phyloP scores from a whole-genome alignment of 768 basidiomycete species.

The Macrolepiota fuliginosa region DNA sequence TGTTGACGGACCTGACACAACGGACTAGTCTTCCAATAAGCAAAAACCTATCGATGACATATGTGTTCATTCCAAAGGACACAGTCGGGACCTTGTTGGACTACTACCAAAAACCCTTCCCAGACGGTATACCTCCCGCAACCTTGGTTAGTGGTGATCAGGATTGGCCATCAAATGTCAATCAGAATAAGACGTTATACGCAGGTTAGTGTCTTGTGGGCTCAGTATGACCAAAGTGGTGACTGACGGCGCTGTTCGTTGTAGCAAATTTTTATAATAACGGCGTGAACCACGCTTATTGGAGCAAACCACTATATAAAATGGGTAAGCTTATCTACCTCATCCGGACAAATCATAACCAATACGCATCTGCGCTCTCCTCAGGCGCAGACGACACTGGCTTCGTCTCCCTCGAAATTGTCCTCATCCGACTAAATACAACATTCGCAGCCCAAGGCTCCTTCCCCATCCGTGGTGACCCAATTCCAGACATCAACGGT shows the following conservation, averaged over 20 bases:
- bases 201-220: constrained; percentile 14
- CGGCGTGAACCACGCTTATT: constrained; percentile 29
- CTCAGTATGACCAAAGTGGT: no score
- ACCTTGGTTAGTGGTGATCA: background rate
- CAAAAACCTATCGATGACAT: constrained; percentile 20
- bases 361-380: background rate
- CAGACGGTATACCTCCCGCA: constrained; percentile 5
- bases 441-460: constrained; percentile 29
- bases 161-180: constrained; percentile 20
- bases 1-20: background rate
- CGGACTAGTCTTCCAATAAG: constrained; percentile 10
- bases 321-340: constrained; percentile 19
- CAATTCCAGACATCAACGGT: constrained; percentile 23
- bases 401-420: constrained; percentile 31
- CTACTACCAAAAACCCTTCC: constrained; percentile 29
- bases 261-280: constrained; percentile 32
- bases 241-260: background rate
- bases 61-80: constrained; percentile 34
- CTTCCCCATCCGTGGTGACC: constrained; percentile 22
- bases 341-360: background rate
- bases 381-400: constrained; percentile 30
- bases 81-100: constrained; percentile 30
- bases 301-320: constrained; percentile 22
- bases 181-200: constrained; percentile 20
- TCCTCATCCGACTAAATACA: constrained; percentile 35